Evolutionary conservation across 805 yeast genomes (phyloP).

Genomic region (Saccharomycopsis fibuligera): DNA sequence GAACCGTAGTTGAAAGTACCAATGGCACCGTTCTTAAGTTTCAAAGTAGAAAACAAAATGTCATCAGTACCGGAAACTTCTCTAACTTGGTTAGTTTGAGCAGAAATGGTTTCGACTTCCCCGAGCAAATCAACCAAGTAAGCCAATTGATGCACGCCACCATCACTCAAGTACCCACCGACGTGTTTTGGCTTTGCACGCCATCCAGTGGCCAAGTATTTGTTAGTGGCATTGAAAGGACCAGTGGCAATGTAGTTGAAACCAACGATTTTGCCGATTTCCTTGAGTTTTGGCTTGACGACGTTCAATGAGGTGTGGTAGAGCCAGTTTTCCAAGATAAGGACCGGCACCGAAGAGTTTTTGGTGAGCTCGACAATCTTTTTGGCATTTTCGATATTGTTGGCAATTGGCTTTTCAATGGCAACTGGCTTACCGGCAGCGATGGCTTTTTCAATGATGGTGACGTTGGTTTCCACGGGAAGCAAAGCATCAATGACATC

Average conservation of each 20-base stretch:
- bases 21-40: slow-evolving; percentile 53
- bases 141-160: slow-evolving; percentile 95
- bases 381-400: slow-evolving; percentile 71
- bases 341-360: slow-evolving; percentile 58
- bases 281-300: slow-evolving; percentile 51
- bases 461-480: slow-evolving; percentile 79
- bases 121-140: slow-evolving; percentile 80
- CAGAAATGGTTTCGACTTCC: slow-evolving; percentile 61
- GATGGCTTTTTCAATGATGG: slow-evolving; percentile 63
- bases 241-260: slow-evolving; percentile 74
- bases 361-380: slow-evolving; percentile 67
- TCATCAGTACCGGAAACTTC: slow-evolving; percentile 79
- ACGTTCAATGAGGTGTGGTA: slow-evolving; percentile 54
- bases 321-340: slow-evolving; percentile 83
- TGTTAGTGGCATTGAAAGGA: slow-evolving; percentile 52
- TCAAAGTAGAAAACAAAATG: slow-evolving; percentile 63
- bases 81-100: slow-evolving; percentile 71
- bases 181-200: slow-evolving; percentile 85
- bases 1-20: slow-evolving; percentile 89
- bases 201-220: slow-evolving; percentile 73
- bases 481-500: slow-evolving; percentile 79
- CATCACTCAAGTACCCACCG: slow-evolving; percentile 90
- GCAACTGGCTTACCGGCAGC: slow-evolving; percentile 70
- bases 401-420: slow-evolving; percentile 91
- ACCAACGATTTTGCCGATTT: slow-evolving; percentile 66